Evolutionary conservation across 495 filamentous ascomycete species (phyloP), one percentile per base, ranked within the genome.

Genomic region (Trichoderma erinaceum): DNA sequence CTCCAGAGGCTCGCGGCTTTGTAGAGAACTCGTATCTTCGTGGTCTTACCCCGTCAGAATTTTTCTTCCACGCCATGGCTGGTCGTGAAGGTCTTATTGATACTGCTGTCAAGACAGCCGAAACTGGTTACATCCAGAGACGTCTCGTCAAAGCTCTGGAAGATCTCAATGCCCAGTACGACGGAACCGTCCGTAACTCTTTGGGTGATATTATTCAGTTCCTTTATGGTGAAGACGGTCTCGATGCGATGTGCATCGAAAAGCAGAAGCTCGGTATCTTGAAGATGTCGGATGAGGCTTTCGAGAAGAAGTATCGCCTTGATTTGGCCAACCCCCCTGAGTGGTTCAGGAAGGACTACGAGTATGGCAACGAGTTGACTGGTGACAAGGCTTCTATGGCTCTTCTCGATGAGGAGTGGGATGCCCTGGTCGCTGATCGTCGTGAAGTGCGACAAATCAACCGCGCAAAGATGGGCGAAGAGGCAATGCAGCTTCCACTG

Each of bases 31-130:
- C 95, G 0, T 99, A 99, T 72, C 86, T 99, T 35, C 90, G 95
- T 82, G 95, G 95, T 44, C 80, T 99, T 68, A 99, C 95, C 0
- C 93, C 95, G 2, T 89, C 90, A 1, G 95, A 99, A 72, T 99
- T 98, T 78, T 99, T 97, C 83, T 99, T 99, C 85, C 95, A 99
- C 81, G 95, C 95, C 71, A 99, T 99, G 95, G 95, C 95, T 80
- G 95, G 95, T 90, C 89, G 95, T 81, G 95, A 99, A 79, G 95
- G 95, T 95, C 83, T 99, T 61, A 99, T 99, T 72, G 95, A 99
- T 86, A 99, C 95, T 25, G 95, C 95, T 72, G 95, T 99, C 75
- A 99, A 99, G 84, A 99, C 95, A 69, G 95, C 95, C 43, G 95
- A 99, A 75, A 99, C 95, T 52, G 95, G 95, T 79, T 99, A 99